Evolutionary conservation across 2,329 filamentous ascomycete genomes (phyloP).

Genomic region (Byssothecium circinans): DNA sequence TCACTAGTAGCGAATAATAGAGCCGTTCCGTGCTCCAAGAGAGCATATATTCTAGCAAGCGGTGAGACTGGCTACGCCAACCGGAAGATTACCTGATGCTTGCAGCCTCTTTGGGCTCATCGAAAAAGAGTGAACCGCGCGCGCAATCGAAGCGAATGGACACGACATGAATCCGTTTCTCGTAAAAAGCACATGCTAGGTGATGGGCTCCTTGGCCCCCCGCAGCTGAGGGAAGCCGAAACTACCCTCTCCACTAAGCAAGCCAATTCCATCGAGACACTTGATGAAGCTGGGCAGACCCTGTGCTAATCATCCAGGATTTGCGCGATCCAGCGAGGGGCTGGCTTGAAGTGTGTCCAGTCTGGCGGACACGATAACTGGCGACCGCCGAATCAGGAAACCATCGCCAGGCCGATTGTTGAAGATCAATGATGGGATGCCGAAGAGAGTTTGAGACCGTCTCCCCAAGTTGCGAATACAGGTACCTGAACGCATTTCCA

Average conservation of each 20-base stretch:
- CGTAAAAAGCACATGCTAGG: constrained; percentile 7
- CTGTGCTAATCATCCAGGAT: constrained; percentile 30
- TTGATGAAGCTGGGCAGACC: constrained; percentile 22
- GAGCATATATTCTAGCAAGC: background rate
- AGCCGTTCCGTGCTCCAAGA: background rate
- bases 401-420: constrained; percentile 25
- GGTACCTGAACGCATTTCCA: constrained; percentile 23
- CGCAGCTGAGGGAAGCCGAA: constrained; percentile 2
- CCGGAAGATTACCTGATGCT: constrained; percentile 8
- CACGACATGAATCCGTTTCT: constrained; percentile 6
- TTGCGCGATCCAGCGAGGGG: constrained; percentile 33
- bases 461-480: constrained; percentile 33
- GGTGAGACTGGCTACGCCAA: constrained; percentile 2
- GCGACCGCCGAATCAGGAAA: constrained; percentile 28
- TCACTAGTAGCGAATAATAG: constrained; percentile 4
- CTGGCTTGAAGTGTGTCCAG: constrained; percentile 37
- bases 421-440: constrained; percentile 34
- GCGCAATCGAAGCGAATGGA: constrained; percentile 14
- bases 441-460: constrained; percentile 25
- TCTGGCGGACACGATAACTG: constrained; percentile 35
- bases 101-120: background rate
- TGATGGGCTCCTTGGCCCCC: background rate
- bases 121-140: constrained; percentile 19
- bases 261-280: constrained; percentile 3
- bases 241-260: constrained; percentile 3